phyloP scores from a whole-genome alignment of 2,329 filamentous ascomycete species.

The Fusarium nanum region DNA sequence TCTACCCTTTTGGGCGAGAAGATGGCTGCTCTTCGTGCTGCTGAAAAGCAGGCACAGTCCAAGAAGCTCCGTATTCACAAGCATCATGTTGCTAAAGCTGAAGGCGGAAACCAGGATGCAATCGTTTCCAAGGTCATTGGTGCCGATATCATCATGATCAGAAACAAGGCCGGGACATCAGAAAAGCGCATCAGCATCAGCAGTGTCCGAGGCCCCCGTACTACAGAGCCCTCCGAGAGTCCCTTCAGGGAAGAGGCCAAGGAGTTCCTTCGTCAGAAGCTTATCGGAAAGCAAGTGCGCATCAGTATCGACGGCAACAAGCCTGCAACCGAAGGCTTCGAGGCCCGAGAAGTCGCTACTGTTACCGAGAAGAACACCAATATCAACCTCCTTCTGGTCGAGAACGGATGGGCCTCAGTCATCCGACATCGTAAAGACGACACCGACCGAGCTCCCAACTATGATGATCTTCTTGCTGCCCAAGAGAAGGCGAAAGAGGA shows the following conservation, averaged over 20 bases:
- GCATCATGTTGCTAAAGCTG: conserved; percentile 78
- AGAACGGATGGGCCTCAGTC: conserved; percentile 92
- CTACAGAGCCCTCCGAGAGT: conserved; percentile 85
- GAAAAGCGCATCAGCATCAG: conserved; percentile 94
- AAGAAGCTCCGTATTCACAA: conserved; percentile 84
- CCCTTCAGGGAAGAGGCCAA: conserved; percentile 94
- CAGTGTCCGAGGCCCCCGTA: conserved; percentile 93
- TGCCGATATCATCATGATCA: conserved; percentile 88
- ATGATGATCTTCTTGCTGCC: conserved; percentile 85
- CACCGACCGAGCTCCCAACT: conserved; percentile 91
- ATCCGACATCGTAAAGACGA: conserved; percentile 96
- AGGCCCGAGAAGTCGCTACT: conserved; percentile 94
- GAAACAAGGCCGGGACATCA: conserved; percentile 79
- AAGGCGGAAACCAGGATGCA: conserved; percentile 78
- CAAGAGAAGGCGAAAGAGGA: conserved; percentile 87
- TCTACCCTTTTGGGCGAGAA: conserved; percentile 89
- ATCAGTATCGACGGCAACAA: conserved; percentile 91
- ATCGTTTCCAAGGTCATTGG: conserved; percentile 86
- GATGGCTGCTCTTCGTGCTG: conserved; percentile 86
- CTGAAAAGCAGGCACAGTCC: conserved; percentile 86
- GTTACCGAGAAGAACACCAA: conserved; percentile 88
- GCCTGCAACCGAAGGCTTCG: conserved; percentile 88
- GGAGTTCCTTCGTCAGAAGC: conserved; percentile 90
- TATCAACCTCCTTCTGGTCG: conserved; percentile 84
- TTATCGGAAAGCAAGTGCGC: conserved; percentile 96